These are phyloP conservation scores for Teratosphaeria gauchensis DNA, from an alignment of 2,329 filamentous ascomycete genomes.

Conservation along the genomic window DNA sequence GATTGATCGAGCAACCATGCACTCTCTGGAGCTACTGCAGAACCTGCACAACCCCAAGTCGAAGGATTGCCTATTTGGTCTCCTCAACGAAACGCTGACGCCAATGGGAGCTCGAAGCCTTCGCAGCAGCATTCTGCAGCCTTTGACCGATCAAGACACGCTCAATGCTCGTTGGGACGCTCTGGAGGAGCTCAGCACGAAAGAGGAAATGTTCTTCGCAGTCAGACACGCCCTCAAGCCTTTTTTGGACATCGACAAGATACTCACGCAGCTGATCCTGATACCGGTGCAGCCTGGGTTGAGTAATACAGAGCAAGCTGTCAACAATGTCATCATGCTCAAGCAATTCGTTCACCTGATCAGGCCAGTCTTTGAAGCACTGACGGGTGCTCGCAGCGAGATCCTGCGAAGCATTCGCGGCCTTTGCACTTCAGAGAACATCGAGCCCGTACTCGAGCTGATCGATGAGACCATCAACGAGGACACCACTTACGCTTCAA, in stretches of 20 bases:
- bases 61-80: slow-evolving; percentile 70
- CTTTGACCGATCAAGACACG: slow-evolving; percentile 61
- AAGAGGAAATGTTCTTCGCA: slow-evolving; percentile 75
- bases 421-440: slow-evolving; percentile 56
- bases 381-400: slow-evolving; percentile 53
- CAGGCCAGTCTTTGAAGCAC: slow-evolving; percentile 55
- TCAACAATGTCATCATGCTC: slow-evolving; percentile 78
- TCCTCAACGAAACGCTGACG: slow-evolving; percentile 76
- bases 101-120: slow-evolving; percentile 82
- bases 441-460: slow-evolving; percentile 50
- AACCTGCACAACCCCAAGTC: slow-evolving; percentile 72
- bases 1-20: slow-evolving; percentile 82
- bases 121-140: slow-evolving; percentile 78
- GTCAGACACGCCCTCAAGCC: slow-evolving; percentile 66
- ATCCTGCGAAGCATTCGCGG: slow-evolving; percentile 58
- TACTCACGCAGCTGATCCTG: slow-evolving; percentile 76
- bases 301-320: slow-evolving; percentile 63
- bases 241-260: slow-evolving; percentile 69
- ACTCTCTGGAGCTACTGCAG: slow-evolving; percentile 80
- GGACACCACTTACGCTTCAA: slow-evolving; percentile 67
- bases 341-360: slow-evolving; percentile 71
- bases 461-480: slow-evolving; percentile 68
- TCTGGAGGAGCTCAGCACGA: slow-evolving; percentile 68
- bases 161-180: slow-evolving; percentile 69
- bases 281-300: slow-evolving; percentile 57